phyloP scores from a whole-genome alignment of 2,329 filamentous ascomycete species.

The Phyllosticta paracitricarpa region DNA sequence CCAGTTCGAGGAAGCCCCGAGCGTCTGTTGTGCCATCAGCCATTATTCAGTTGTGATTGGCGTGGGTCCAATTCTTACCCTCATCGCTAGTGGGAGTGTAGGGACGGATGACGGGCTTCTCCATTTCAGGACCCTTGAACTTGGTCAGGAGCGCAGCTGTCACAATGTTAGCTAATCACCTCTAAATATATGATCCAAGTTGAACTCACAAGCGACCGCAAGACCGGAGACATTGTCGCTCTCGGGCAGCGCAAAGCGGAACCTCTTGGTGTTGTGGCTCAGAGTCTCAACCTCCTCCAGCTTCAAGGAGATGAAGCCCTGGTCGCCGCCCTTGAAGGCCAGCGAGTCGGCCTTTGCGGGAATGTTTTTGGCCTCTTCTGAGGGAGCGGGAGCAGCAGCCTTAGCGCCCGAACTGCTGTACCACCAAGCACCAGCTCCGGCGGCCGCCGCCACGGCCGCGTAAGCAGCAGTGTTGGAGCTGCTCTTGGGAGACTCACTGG shows the following conservation, averaged over 20 bases:
- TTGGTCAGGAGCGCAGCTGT: conserved; percentile 74
- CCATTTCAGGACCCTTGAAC: conserved; percentile 70
- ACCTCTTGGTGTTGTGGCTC: conserved; percentile 91
- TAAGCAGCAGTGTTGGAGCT: conserved; percentile 52
- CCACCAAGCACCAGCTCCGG: conserved; percentile 49
- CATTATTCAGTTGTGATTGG: neutral
- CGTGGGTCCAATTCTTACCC: conserved; percentile 38
- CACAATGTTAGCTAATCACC: neutral
- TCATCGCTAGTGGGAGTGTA: conserved; percentile 92
- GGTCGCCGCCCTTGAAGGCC: conserved; percentile 72
- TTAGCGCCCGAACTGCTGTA: conserved; percentile 27
- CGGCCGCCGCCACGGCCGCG: conserved; percentile 46
- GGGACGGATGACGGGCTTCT: conserved; percentile 81
- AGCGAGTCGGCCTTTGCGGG: conserved; percentile 35
- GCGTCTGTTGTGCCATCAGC: conserved; percentile 42
- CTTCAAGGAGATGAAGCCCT: conserved; percentile 77
- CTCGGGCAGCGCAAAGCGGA: conserved; percentile 81
- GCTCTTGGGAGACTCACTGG: conserved; percentile 51
- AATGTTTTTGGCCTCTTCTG: conserved; percentile 27
- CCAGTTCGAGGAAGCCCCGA: conserved; percentile 72
- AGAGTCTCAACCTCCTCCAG: conserved; percentile 67
- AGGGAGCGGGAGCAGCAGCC: conserved; percentile 18
- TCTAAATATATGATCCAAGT: neutral
- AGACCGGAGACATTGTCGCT: conserved; percentile 77
- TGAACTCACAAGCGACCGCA: conserved; percentile 55